These are phyloP conservation scores for Aquilaria sinensis DNA, from an alignment of 345 rosid genomes.

Conservation along the genomic window DNA sequence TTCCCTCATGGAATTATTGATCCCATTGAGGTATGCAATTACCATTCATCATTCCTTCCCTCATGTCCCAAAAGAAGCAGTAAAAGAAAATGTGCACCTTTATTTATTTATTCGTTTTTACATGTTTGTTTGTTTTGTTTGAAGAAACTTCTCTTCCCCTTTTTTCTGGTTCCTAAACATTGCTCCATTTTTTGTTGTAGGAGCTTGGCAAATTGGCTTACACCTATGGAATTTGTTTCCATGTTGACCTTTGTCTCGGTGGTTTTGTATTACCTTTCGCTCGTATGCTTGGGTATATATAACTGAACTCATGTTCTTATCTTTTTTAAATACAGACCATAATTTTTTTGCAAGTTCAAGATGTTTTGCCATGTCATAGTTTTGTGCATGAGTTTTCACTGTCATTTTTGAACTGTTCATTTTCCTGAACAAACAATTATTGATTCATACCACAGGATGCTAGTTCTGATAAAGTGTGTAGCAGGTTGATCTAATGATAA, in stretches of 20 bases:
- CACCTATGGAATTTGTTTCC: slow-evolving; percentile 74
- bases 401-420: no score
- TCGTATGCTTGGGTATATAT: slow-evolving; percentile 70
- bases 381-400: no score
- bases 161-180: no score
- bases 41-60: slow-evolving; percentile 1
- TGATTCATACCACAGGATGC: no score
- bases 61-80: background rate
- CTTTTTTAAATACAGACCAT: no score
- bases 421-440: no score
- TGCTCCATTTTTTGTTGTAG: slow-evolving; percentile 27
- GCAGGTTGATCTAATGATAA: no score
- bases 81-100: slow-evolving; percentile 8
- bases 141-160: slow-evolving; percentile 1
- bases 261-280: slow-evolving; percentile 98
- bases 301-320: slow-evolving; percentile 5
- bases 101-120: slow-evolving; percentile 3
- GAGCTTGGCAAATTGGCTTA: slow-evolving; percentile 88
- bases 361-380: no score
- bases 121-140: slow-evolving; percentile 1
- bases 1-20: slow-evolving; percentile 97
- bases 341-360: no score
- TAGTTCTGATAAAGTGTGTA: no score
- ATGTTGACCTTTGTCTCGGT: slow-evolving; percentile 98
- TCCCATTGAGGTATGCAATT: slow-evolving; percentile 73